Percentiles rank a stretch among this genome's conserved stretches.
phyloP scores from a whole-genome alignment of 2,329 filamentous ascomycete species.

The Periconia macrospinosa region DNA sequence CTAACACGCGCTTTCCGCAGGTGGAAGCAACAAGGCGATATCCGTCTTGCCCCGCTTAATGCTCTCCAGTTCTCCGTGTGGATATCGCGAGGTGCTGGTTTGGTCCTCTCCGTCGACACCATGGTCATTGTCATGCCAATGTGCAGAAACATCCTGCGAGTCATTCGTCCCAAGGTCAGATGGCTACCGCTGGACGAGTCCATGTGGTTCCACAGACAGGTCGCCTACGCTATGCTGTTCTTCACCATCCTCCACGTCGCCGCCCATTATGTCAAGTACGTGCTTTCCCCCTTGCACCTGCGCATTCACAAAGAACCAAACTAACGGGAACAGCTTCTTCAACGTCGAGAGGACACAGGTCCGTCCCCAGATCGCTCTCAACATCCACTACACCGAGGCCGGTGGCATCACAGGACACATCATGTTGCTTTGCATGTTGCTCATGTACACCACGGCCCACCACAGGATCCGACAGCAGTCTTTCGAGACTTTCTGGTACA shows the following conservation, averaged over 20 bases:
- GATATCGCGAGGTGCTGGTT: conserved; percentile 90
- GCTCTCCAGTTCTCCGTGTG: conserved; percentile 85
- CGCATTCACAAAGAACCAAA: neutral
- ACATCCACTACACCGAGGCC: conserved; percentile 89
- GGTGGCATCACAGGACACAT: conserved; percentile 94
- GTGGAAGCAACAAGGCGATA: conserved; percentile 74
- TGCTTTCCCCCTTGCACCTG: conserved; percentile 10
- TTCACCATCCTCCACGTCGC: conserved; percentile 77
- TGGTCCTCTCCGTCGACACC: conserved; percentile 81
- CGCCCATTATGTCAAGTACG: conserved; percentile 92
- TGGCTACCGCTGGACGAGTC: conserved; percentile 96
- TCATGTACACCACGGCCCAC: conserved; percentile 97
- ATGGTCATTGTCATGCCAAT: conserved; percentile 91
- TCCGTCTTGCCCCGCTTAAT: conserved; percentile 75
- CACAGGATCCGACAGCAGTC: conserved; percentile 93
- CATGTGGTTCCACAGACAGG: conserved; percentile 93
- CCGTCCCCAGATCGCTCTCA: conserved; percentile 74
- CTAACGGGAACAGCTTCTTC: conserved; percentile 70
- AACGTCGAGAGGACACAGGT: conserved; percentile 88
- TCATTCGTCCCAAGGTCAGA: conserved; percentile 80
- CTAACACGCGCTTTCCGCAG: conserved; percentile 49
- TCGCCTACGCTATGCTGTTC: conserved; percentile 84
- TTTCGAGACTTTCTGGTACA: conserved; percentile 99
- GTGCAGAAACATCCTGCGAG: conserved; percentile 86
- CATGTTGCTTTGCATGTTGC: conserved; percentile 98